Evolutionary conservation across 305 asterid genomes (phyloP), one percentile per base, ranked within the genome.

Genomic region (Solanum hybrid): DNA sequence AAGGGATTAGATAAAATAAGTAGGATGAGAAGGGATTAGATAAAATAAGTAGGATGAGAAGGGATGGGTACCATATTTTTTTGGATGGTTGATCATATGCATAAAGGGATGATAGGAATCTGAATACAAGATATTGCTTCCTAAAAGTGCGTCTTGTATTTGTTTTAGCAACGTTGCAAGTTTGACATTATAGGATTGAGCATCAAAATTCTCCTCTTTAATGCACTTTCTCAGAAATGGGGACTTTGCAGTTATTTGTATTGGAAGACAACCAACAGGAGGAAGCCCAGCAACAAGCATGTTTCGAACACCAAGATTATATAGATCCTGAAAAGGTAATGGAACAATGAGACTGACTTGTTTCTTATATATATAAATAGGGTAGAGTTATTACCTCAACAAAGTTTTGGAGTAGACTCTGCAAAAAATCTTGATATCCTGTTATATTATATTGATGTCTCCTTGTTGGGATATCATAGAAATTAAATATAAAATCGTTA

Each of bases 261-360:
- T 90, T 14, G 98, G 98, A 89, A 95, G 89, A 73, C 98, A 96
- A 10, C 98, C 98, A 6, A 95, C 89, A 13, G 99, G 99, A 65
- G 98, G 98, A 22, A 96, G 95, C 61, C 98, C 97, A 17, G 95
- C 39, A 31, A 95, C 92, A 61, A 93, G 86, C 85, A 95, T 91
- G 72, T 88, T 94, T 12, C 96, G 95, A 89, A 96, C 93, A 36
- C 98, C 98, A 81, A 91, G 93, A 76, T 81, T 17, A 87, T 95
- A 93, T 8, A 96, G 88, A 65, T 91, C 93, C 98, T 96, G 94
- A 80, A 80, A 84, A 20, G 41, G 41, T 84, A 84, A 84, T 31
- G 29, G 33, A 84, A 84, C 41, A 84, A 31, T 84, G 27, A 41
- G 73, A 83, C 61, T 34, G 85, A 79, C 70, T 29, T 73, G 11